Evolutionary conservation across 139 green algal species (phyloP), one percentile per base, ranked within the genome.

Genomic region (Chlorella sorokiniana): DNA sequence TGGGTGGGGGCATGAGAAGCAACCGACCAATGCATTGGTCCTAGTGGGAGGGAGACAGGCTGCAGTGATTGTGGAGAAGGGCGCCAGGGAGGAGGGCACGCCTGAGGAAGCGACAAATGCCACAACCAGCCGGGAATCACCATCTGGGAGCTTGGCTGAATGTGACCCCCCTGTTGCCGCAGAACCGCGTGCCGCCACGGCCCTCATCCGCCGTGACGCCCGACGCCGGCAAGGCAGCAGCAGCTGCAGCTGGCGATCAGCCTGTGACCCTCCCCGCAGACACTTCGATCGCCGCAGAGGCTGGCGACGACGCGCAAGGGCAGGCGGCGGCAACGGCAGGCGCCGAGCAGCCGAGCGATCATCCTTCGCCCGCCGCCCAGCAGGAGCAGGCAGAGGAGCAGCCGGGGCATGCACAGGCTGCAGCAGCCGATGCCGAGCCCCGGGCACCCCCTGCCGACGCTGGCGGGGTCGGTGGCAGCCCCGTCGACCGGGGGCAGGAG

Each of bases 101-200:
- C n/a, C n/a, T n/a, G n/a, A n/a, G n/a, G n/a, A n/a, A n/a, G n/a
- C n/a, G n/a, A n/a, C n/a, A n/a, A n/a, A n/a, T n/a, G n/a, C n/a
- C n/a, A n/a, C n/a, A n/a, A n/a, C n/a, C n/a, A n/a, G n/a, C n/a
- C n/a, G n/a, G n/a, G n/a, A n/a, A n/a, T n/a, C n/a, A n/a, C n/a
- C n/a, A n/a, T n/a, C n/a, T n/a, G n/a, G n/a, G n/a, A n/a, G n/a
- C n/a, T n/a, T n/a, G n/a, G n/a, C n/a, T n/a, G n/a, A 56, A 56
- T 56, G 40, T 69, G 35, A 40, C 33, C 33, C 5, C 38, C 23
- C 38, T 27, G 38, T 8, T 64, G 41, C 31, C 76, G 71, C 79
- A 86, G 81, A 85, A 85, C 35, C 77, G 80, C 44, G 78, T 83
- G 41, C 41, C n/a, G 78, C 65, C 27, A 2, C 65, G 9, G 40